These are phyloP conservation scores for Yamadazyma blattariae DNA, from an alignment of 1,139 yeast species.

Conservation along the genomic window DNA sequence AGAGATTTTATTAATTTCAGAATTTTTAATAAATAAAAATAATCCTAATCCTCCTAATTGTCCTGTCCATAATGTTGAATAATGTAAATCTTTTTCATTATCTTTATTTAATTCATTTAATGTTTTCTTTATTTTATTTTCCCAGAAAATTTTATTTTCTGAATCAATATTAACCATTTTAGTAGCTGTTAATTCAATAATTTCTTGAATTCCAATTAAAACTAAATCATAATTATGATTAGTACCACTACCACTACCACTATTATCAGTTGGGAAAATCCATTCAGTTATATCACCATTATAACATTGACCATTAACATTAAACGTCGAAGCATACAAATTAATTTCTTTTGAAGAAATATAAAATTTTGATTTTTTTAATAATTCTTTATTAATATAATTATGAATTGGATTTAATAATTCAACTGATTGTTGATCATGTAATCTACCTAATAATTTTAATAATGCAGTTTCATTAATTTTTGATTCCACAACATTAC, in stretches of 20 bases:
- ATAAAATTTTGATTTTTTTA: slow-evolving; percentile 46
- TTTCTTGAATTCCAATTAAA: slow-evolving; percentile 86
- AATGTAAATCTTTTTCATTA: slow-evolving; percentile 40
- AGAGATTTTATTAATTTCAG: slow-evolving; percentile 47
- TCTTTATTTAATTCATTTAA: slow-evolving; percentile 49
- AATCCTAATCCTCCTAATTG: slow-evolving; percentile 93
- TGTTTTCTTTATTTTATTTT: slow-evolving; percentile 55
- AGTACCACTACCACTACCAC: slow-evolving; percentile 5
- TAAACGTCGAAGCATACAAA: slow-evolving; percentile 66
- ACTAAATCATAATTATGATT: slow-evolving; percentile 56
- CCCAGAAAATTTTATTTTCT: slow-evolving; percentile 76
- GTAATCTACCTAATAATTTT: slow-evolving; percentile 47
- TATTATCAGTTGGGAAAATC: slow-evolving; percentile 45
- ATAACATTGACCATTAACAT: slow-evolving; percentile 60
- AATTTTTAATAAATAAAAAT: slow-evolving; percentile 63
- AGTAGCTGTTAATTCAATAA: slow-evolving; percentile 87
- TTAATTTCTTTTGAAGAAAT: slow-evolving; percentile 49
- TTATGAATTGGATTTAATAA: slow-evolving; percentile 72
- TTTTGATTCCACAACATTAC: slow-evolving; percentile 39
- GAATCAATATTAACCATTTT: slow-evolving; percentile 84
- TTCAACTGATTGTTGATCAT: slow-evolving; percentile 44
- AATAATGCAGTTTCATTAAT: slow-evolving; percentile 46
- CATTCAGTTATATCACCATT: slow-evolving; percentile 55
- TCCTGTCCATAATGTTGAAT: slow-evolving; percentile 74
- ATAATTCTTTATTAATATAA: slow-evolving; percentile 54